Conservation (phyloP, 306 rosid species). For the Fagus sylvatica region DNA sequence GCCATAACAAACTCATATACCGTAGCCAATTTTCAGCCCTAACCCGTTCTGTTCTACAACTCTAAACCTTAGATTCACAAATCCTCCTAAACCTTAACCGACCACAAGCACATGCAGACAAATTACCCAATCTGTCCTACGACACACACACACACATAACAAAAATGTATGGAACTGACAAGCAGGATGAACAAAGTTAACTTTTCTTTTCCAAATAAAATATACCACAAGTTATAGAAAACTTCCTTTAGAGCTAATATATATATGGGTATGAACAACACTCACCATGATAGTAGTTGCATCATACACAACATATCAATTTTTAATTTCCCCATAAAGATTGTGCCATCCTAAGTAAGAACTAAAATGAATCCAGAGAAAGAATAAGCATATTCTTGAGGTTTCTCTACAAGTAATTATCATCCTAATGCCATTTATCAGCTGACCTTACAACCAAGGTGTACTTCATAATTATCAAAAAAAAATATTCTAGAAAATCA, state of each 20-base stretch:
- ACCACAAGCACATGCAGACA: too few relatives aligned
- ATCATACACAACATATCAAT: background rate
- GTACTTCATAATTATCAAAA: background rate
- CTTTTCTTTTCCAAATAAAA: background rate
- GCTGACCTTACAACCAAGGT: slow-evolving; percentile 7
- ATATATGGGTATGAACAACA: background rate
- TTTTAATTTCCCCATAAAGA: background rate
- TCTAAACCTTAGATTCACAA: too few relatives aligned
- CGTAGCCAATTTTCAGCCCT: too few relatives aligned
- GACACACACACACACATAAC: too few relatives aligned
- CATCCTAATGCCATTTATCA: background rate
- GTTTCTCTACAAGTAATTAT: background rate
- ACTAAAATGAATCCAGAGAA: background rate
- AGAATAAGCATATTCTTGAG: background rate
- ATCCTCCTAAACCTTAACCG: too few relatives aligned
- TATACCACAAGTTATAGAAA: too few relatives aligned
- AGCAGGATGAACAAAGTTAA: background rate
- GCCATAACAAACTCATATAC: too few relatives aligned
- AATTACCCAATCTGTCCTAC: too few relatives aligned
- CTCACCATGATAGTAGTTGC: background rate
- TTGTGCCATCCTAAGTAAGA: background rate
- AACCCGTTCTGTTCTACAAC: too few relatives aligned
- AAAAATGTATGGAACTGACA: background rate
- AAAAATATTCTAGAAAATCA: background rate
- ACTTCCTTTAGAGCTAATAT: background rate